A percentile compares a stretch with the other conserved stretches of the same genome.
Conservation (phyloP, 2,329 filamentous ascomycete genomes). For the Fusarium multiceps region DNA sequence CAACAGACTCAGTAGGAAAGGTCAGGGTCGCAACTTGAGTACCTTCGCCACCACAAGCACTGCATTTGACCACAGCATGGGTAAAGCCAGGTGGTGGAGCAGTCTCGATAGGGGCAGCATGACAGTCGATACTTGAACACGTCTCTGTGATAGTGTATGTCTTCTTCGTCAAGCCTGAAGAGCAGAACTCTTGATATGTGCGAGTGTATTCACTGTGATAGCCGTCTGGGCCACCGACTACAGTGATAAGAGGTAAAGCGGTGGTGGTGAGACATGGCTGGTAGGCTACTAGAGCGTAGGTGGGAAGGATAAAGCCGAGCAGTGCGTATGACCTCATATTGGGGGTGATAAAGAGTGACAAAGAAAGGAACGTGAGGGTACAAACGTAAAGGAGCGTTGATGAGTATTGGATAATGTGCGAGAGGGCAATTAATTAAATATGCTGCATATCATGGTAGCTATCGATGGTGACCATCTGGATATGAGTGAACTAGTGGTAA, state of each 20-base stretch:
- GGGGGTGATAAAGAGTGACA: background rate
- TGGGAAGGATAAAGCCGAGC: background rate
- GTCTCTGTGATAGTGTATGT: conserved; percentile 9
- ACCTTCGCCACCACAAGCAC: background rate
- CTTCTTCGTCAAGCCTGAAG: background rate
- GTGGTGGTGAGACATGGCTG: conserved; percentile 2
- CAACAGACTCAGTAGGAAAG: background rate
- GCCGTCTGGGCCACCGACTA: background rate
- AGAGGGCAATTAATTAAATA: background rate
- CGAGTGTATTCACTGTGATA: conserved; percentile 8
- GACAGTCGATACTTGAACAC: conserved; percentile 3
- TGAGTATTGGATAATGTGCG: accelerated
- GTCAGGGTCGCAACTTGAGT: conserved; percentile 10
- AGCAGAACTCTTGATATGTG: conserved; percentile 8
- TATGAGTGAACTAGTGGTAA: too few relatives aligned
- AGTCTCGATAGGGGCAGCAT: conserved; percentile 1
- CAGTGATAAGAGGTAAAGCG: background rate
- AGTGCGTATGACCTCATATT: background rate
- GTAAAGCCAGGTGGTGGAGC: conserved; percentile 18
- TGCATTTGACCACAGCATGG: conserved; percentile 10
- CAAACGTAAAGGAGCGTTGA: background rate
- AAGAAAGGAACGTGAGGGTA: background rate
- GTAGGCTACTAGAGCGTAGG: background rate
- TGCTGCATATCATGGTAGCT: background rate
- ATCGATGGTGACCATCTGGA: background rate